These are phyloP conservation scores for Hanseniaspora vineae DNA, from an alignment of 805 yeast species.

Conservation along the genomic window DNA sequence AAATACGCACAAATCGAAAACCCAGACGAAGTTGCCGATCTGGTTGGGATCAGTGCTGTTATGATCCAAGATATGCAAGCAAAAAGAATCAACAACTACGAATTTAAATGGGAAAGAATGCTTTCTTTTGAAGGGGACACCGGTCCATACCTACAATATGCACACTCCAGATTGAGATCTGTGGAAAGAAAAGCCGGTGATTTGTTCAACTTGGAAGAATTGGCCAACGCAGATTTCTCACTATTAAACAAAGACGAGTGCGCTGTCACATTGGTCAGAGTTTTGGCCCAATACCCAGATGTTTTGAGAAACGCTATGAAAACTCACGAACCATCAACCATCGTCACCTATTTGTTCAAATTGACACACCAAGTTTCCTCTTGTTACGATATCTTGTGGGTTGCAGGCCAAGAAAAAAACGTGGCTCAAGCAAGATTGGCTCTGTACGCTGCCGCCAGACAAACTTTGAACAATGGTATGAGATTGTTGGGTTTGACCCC, in stretches of 20 bases:
- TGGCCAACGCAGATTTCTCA: slow-evolving; percentile 39
- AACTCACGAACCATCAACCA: slow-evolving; percentile 83
- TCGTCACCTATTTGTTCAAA: slow-evolving; percentile 86
- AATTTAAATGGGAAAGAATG: slow-evolving; percentile 97
- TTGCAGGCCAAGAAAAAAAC: slow-evolving; percentile 83
- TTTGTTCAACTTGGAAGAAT: slow-evolving; percentile 30
- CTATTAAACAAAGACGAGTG: slow-evolving; percentile 51
- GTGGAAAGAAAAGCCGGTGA: slow-evolving; percentile 71
- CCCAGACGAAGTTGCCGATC: slow-evolving; percentile 91
- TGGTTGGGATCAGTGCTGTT: slow-evolving; percentile 92
- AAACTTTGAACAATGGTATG: slow-evolving; percentile 84
- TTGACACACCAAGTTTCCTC: slow-evolving; percentile 89
- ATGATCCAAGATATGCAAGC: slow-evolving; percentile 99
- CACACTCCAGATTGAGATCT: slow-evolving; percentile 92
- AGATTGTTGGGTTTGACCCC: slow-evolving; percentile 84
- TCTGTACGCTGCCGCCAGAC: slow-evolving; percentile 78
- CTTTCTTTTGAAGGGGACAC: slow-evolving; percentile 97
- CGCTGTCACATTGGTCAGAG: slow-evolving; percentile 60
- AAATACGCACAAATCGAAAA: slow-evolving; percentile 88
- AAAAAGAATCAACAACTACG: slow-evolving; percentile 91
- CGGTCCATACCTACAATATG: slow-evolving; percentile 96
- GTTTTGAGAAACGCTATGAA: slow-evolving; percentile 68
- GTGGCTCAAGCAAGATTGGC: slow-evolving; percentile 87
- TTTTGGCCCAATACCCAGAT: slow-evolving; percentile 85
- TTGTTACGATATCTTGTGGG: slow-evolving; percentile 94